phyloP scores from a whole-genome alignment of 2,329 filamentous ascomycete species.

The Penicillium rolfsii region DNA sequence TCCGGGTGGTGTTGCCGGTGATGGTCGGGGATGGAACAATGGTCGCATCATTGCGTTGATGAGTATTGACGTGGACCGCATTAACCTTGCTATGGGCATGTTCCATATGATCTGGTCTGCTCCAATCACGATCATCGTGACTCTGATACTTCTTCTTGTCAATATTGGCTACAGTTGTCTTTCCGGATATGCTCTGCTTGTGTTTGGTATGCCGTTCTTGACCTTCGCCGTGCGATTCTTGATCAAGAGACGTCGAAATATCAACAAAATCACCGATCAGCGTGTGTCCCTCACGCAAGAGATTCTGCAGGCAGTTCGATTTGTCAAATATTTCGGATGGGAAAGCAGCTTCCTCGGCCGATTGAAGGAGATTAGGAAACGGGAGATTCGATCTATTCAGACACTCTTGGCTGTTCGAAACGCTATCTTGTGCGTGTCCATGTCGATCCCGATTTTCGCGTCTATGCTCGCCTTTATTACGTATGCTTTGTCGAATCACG shows the following conservation, averaged over 20 bases:
- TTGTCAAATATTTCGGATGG: constrained; percentile 98
- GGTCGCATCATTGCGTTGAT: constrained; percentile 90
- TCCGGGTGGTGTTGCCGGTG: constrained; percentile 58
- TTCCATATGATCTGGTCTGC: constrained; percentile 92
- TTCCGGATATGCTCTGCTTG: constrained; percentile 80
- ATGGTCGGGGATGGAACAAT: constrained; percentile 86
- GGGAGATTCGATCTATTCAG: constrained; percentile 84
- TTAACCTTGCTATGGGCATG: constrained; percentile 84
- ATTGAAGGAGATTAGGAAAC: constrained; percentile 70
- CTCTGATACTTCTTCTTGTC: constrained; percentile 76
- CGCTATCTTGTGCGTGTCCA: constrained; percentile 78
- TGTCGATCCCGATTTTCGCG: constrained; percentile 87
- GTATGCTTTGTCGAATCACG: constrained; percentile 65
- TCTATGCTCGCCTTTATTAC: constrained; percentile 96
- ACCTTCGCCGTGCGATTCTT: constrained; percentile 76
- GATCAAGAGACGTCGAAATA: constrained; percentile 72
- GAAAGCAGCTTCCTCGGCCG: constrained; percentile 82
- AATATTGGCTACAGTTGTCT: constrained; percentile 90
- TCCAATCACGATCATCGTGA: constrained; percentile 76
- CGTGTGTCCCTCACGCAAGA: constrained; percentile 90
- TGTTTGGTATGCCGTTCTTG: constrained; percentile 76
- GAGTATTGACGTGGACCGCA: constrained; percentile 91
- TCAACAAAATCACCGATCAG: constrained; percentile 94
- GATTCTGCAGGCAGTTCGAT: constrained; percentile 85
- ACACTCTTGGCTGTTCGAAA: constrained; percentile 80